phyloP scores from a whole-genome alignment of 2,329 filamentous ascomycete species.

The Hansfordia pulvinata region DNA sequence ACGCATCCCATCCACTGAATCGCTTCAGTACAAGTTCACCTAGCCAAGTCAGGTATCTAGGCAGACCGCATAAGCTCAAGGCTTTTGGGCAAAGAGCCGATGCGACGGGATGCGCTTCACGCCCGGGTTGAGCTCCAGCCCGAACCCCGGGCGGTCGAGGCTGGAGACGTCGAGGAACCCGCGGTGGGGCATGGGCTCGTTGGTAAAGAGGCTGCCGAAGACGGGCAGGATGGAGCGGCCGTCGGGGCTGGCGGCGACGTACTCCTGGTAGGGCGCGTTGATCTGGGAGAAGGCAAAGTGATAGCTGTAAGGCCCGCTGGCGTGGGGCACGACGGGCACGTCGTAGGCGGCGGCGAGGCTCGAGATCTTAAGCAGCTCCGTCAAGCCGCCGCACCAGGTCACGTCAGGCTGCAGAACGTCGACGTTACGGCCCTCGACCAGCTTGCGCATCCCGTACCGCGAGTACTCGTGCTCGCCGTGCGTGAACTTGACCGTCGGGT shows the following conservation, averaged over 20 bases:
- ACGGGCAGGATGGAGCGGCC: conserved; percentile 82
- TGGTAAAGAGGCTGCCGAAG: conserved; percentile 79
- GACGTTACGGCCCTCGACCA: conserved; percentile 80
- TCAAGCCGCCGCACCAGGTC: conserved; percentile 94
- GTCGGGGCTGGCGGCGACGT: conserved; percentile 84
- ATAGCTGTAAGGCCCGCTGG: conserved; percentile 87
- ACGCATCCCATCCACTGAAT: too few relatives aligned
- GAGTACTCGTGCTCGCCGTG: conserved; percentile 95
- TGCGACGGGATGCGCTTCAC: conserved; percentile 63
- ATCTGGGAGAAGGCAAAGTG: conserved; percentile 91
- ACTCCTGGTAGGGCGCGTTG: conserved; percentile 92
- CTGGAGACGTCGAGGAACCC: conserved; percentile 69
- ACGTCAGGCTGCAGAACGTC: conserved; percentile 94
- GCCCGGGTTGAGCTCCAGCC: conserved; percentile 70
- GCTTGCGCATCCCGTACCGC: conserved; percentile 85
- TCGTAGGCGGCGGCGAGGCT: conserved; percentile 88
- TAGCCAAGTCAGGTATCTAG: too few relatives aligned
- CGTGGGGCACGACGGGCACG: conserved; percentile 85
- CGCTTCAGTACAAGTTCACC: too few relatives aligned
- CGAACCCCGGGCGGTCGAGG: conserved; percentile 83
- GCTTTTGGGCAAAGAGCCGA: conserved; percentile 58
- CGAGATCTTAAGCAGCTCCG: conserved; percentile 78
- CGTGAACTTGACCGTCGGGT: conserved; percentile 85
- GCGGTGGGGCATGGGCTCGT: conserved; percentile 77
- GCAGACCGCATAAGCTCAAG: too few relatives aligned